phyloP scores from a whole-genome alignment of 164 flowering plant species.

The Nymphaea thermarum region DNA sequence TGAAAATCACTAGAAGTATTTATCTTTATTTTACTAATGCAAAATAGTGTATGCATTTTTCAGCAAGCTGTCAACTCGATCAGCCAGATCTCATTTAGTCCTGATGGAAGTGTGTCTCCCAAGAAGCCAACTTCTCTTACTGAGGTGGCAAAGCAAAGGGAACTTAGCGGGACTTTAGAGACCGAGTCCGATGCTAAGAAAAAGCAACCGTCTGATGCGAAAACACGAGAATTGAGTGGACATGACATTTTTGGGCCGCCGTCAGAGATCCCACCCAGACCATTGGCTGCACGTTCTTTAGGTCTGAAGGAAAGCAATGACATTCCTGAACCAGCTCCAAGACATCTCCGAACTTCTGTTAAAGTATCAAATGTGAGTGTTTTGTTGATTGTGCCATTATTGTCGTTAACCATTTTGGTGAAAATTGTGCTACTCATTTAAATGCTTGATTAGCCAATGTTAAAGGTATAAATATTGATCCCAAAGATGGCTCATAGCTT shows the following conservation, averaged over 20 bases:
- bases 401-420: no score
- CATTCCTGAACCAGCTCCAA: slow-evolving; percentile 48
- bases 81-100: slow-evolving; percentile 86
- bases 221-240: slow-evolving; percentile 85
- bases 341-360: slow-evolving; percentile 40
- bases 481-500: no score
- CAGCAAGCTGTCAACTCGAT: slow-evolving; percentile 81
- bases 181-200: slow-evolving; percentile 49
- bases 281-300: slow-evolving; percentile 39
- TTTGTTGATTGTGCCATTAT: no score
- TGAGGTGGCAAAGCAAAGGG: slow-evolving; percentile 95
- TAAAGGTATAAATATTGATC: no score
- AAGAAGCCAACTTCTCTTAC: slow-evolving; percentile 66
- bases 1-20: no score
- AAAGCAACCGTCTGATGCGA: slow-evolving; percentile 77
- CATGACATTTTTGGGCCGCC: slow-evolving; percentile 89
- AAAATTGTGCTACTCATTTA: no score
- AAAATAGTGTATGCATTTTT: no score
- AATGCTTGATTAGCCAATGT: no score
- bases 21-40: no score
- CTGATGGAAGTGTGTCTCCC: slow-evolving; percentile 61
- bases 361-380: slow-evolving; percentile 48
- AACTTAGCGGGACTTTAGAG: slow-evolving; percentile 76
- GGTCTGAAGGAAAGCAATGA: slow-evolving; percentile 47
- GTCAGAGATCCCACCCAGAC: slow-evolving; percentile 59